A percentile compares a stretch with the other conserved stretches of the same genome.
These are phyloP conservation scores for Xylaria sp. DNA, from an alignment of 2,329 filamentous ascomycete species.

Conservation along the genomic window DNA sequence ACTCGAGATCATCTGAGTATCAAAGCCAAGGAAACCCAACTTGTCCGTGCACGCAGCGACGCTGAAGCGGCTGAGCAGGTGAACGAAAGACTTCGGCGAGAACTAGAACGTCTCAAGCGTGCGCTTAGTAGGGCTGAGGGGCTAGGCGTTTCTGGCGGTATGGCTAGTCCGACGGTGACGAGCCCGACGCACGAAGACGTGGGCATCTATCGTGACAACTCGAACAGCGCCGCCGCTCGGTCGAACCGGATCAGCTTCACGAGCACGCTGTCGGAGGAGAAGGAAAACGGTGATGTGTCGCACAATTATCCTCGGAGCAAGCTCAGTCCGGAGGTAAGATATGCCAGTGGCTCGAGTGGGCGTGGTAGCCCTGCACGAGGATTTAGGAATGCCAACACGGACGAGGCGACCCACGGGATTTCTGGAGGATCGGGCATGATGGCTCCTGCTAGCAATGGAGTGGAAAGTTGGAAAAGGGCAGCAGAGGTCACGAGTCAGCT, in stretches of 20 bases:
- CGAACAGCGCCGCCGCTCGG: constrained; percentile 50
- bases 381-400: constrained; percentile 55
- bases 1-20: constrained; percentile 95
- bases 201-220: constrained; percentile 67
- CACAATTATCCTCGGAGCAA: constrained; percentile 59
- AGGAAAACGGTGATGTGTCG: constrained; percentile 72
- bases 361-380: constrained; percentile 68
- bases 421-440: constrained; percentile 39
- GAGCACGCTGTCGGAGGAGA: constrained; percentile 78
- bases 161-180: constrained; percentile 56
- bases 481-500: constrained; percentile 97
- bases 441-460: constrained; percentile 58
- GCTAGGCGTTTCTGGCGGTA: constrained; percentile 53
- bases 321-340: constrained; percentile 64
- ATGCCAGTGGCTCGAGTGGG: constrained; percentile 65
- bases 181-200: constrained; percentile 68
- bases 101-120: constrained; percentile 92
- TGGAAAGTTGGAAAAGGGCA: constrained; percentile 96
- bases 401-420: constrained; percentile 40
- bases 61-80: constrained; percentile 88
- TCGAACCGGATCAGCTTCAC: constrained; percentile 69
- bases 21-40: constrained; percentile 97
- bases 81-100: constrained; percentile 83
- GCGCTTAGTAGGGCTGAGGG: constrained; percentile 74
- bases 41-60: constrained; percentile 90